Base-by-base conservation (phyloP, 2,329 filamentous ascomycete species). In the Emmonsia crescens region DNA sequence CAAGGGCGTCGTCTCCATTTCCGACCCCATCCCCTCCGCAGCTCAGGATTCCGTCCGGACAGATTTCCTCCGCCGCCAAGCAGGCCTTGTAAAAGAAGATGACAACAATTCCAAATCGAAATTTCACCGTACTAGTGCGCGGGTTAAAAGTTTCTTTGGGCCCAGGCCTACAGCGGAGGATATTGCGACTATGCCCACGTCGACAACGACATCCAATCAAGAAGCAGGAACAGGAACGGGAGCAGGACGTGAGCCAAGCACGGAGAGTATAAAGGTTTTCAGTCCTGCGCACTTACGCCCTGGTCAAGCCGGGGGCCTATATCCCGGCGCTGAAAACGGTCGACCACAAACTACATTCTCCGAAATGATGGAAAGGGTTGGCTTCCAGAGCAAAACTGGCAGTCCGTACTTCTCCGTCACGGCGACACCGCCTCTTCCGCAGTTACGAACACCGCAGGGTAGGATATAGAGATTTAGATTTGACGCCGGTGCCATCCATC, bases 261-360 rank as follows among this genome's bases (percentile, higher is more conserved):
- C 71, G 14, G 77, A 79, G 64, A 79, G 74, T 64, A 80, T 80
- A 64, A 75, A 72, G 59, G 73, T 80, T 4, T 79, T 78, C 64
- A 77, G 76, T 19, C 78, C 78, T 0, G 74, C 72, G 4, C 71
- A 64, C 16, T 46, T 63, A 51, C 60, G 60, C 29, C 46, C 63
- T 27, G 71, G 9, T 68, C 69, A 46, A 69, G 74, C 60, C 62
- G 68, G 61, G 67, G 63, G 59, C 19, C 54, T 70, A 14, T 69
- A 67, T 1, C 73, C 70, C 0, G 66, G 68, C 31, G 70, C 70
- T 58, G 69, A 68, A 8, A 46, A 60, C 38, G 65, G 65, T 16
- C 65, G 69, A 12, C 74, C 72, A 4, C 69, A 72, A 56, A 75
- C 73, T 5, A 75, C 71, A 0, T 75, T 77, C 46, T 69, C 70